Evolutionary conservation across 257 asterid genomes (phyloP).

Genomic region (Voacanga thouarsii): DNA sequence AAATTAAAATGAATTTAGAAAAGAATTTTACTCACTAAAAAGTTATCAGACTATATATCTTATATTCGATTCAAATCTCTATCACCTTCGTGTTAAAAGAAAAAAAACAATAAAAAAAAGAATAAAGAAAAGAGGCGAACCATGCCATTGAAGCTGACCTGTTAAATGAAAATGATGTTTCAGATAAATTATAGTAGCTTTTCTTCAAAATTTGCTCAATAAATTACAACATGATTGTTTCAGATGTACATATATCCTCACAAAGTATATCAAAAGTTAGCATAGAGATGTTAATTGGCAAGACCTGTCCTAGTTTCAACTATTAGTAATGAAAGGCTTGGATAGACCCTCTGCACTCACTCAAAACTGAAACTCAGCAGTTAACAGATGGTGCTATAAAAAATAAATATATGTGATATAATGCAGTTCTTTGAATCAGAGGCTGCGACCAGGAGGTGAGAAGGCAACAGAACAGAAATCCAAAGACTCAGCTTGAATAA

Average conservation of each 20-base stretch:
- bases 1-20: too few species aligned
- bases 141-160: too few species aligned
- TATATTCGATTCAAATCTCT: too few species aligned
- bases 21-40: too few species aligned
- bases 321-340: neutral
- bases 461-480: neutral
- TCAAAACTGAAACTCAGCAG: neutral
- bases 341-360: neutral
- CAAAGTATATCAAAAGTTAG: neutral
- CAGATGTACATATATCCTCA: neutral
- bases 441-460: neutral
- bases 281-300: neutral
- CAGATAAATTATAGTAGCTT: neutral
- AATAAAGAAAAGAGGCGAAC: too few species aligned
- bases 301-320: neutral
- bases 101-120: too few species aligned
- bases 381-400: neutral
- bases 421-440: neutral
- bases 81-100: too few species aligned
- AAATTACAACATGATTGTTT: neutral
- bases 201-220: neutral
- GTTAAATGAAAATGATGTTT: too few species aligned
- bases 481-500: slow-evolving; percentile 37
- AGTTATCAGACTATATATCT: too few species aligned
- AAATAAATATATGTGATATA: neutral